Evolutionary conservation across 371 early-diverging fungal genomes (phyloP), one percentile per base, ranked within the genome.

Genomic region (Basidiobolus meristosporus): DNA sequence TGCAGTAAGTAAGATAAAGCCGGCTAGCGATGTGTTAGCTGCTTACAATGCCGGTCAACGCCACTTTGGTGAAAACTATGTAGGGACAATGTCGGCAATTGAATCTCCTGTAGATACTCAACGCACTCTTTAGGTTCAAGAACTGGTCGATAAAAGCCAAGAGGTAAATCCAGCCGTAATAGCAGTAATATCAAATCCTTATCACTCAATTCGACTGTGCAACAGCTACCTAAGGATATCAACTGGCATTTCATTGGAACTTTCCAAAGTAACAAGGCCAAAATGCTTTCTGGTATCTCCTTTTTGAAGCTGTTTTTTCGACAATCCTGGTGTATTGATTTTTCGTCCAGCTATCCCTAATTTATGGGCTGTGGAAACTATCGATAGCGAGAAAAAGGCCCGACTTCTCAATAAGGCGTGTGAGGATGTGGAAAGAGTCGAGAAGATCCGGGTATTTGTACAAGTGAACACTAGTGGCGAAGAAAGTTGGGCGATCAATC

Each of bases 221-320:
- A 11, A 15, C 52, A 69, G 64, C 50, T 82, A 18, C 78, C 85
- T 29, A 33, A 48, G 16, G 77, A 79, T 46, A 83, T 83, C 56
- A 70, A 73, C 40, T 97, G 96, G 97, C 97, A 97, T 56, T 97
- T 91, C 52, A 91, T 92, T 42, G 98, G 91, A 29, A 60, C 76
- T 14, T 60, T 95, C 16, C 96, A 97, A 57, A 77, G 78, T 49
- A 97, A 97, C 76, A 97, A 97, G 51, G 82, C 82, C 63, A 93
- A 91, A 52, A 43, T 57, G 1, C 66, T 96, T 3, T 79, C 82
- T 35, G 56, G 73, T 62, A 59, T 18, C 21, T 18, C 35, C 2
- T 3, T 26, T 26, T 26, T 26, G 26, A 22, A 7, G 28, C 10
- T 29, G 15, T 14, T 2, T 40, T 7, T 3, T 37, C 2, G 19